These are phyloP conservation scores for Candida ulmi DNA, from an alignment of 805 yeast genomes.

Conservation along the genomic window DNA sequence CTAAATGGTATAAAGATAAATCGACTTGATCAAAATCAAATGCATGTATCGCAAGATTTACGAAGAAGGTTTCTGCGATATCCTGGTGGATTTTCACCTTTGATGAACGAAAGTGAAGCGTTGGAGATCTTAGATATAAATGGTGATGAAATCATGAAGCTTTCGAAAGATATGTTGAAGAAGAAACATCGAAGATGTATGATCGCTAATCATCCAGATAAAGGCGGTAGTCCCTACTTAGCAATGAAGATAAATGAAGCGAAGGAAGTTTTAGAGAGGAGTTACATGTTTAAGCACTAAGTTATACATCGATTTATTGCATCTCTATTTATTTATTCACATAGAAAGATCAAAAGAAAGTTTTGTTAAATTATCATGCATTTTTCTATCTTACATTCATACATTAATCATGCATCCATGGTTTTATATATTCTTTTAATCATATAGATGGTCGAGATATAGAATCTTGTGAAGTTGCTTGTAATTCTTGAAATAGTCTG, in stretches of 20 bases:
- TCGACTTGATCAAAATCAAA: conserved; percentile 9
- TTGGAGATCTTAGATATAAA: conserved; percentile 55
- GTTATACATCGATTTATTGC: too few species aligned
- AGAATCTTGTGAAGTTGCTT: background rate
- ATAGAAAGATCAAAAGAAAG: too few species aligned
- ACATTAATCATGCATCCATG: too few species aligned
- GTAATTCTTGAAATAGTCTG: conserved; percentile 17
- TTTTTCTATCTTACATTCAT: too few species aligned
- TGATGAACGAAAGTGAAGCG: conserved; percentile 71
- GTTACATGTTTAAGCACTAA: conserved; percentile 34
- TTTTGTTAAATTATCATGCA: too few species aligned
- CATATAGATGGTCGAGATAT: background rate
- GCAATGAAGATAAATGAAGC: conserved; percentile 88
- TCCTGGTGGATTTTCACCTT: conserved; percentile 58
- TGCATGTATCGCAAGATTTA: conserved; percentile 15
- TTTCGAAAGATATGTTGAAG: conserved; percentile 48
- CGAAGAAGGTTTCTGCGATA: conserved; percentile 30
- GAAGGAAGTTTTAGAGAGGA: conserved; percentile 69
- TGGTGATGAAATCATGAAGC: conserved; percentile 46
- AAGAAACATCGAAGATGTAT: conserved; percentile 69
- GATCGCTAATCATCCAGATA: conserved; percentile 84
- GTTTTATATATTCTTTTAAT: too few species aligned
- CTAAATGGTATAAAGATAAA: conserved; percentile 30
- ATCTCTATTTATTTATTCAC: too few species aligned
- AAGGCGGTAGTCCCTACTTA: conserved; percentile 77